A percentile compares a stretch with the other conserved stretches of the same genome.
Conservation (phyloP, 163 green algal genomes). For the Chlamydomonas reinhardtii region DNA sequence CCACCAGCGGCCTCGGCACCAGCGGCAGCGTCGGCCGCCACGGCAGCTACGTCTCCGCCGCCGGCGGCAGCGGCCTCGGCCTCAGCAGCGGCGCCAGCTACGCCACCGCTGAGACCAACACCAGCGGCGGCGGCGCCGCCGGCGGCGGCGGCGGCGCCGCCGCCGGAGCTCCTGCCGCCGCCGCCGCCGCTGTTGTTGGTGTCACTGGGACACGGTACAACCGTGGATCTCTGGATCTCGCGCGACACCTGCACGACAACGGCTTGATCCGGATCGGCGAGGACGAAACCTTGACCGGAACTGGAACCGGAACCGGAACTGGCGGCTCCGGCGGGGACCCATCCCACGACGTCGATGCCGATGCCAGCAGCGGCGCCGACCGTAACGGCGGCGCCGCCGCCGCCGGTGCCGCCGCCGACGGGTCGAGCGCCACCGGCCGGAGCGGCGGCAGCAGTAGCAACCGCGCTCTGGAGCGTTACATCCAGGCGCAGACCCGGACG, state of each 20-base stretch:
- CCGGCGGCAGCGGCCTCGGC: neutral
- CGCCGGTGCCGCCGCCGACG: neutral
- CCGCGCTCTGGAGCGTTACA: too few relatives aligned
- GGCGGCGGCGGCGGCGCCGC: neutral
- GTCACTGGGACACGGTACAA: neutral
- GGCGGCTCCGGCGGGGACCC: neutral
- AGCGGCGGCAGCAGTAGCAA: too few relatives aligned
- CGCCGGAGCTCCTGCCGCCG: neutral
- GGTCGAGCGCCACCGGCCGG: too few relatives aligned
- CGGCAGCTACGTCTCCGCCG: neutral
- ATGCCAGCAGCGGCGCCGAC: neutral
- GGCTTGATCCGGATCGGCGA: slow-evolving; percentile 44
- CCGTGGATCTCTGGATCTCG: slow-evolving; percentile 21
- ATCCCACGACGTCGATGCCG: neutral
- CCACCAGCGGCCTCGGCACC: neutral
- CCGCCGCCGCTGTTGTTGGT: neutral
- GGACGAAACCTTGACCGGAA: neutral
- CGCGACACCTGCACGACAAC: slow-evolving; percentile 39
- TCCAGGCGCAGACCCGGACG: too few relatives aligned
- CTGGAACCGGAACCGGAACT: neutral
- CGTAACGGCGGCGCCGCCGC: neutral
- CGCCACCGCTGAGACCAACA: neutral
- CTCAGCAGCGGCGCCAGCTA: neutral
- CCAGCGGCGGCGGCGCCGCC: neutral
- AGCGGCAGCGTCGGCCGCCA: too few relatives aligned